phyloP scores from a whole-genome alignment of 352 stramenopile genomes.

The Blastocystis sp. region DNA sequence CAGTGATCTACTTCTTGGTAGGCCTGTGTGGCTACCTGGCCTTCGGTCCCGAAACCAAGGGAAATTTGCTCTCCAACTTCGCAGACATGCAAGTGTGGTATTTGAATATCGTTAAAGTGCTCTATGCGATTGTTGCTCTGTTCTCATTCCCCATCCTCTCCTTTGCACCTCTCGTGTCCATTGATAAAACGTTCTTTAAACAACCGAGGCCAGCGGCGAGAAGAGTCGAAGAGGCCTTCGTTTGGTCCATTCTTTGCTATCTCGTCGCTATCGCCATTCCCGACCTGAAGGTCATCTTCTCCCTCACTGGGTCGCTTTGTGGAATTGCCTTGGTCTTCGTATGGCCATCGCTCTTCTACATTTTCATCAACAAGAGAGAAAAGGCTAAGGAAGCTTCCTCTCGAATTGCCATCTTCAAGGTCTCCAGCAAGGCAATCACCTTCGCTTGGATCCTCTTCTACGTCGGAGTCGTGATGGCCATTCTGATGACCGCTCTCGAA shows the following conservation, averaged over 20 bases:
- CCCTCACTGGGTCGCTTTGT: neutral
- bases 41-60: neutral
- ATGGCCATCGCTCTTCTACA: neutral
- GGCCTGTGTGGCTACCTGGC: neutral
- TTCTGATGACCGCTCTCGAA: neutral
- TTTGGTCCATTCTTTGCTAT: neutral
- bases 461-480: neutral
- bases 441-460: neutral
- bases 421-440: neutral
- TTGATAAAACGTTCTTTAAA: constrained; percentile 11
- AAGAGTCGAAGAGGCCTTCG: neutral
- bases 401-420: neutral
- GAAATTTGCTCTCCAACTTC: constrained; percentile 4
- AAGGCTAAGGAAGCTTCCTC: neutral
- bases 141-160: constrained; percentile 1
- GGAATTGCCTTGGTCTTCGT: neutral
- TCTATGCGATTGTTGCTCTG: neutral
- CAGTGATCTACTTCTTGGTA: neutral
- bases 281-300: neutral
- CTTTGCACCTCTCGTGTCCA: neutral
- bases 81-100: neutral
- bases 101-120: neutral
- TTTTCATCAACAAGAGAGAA: neutral
- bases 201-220: neutral
- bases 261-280: neutral